phyloP scores from a whole-genome alignment of 306 rosid species.

The Vigna hirtella region DNA sequence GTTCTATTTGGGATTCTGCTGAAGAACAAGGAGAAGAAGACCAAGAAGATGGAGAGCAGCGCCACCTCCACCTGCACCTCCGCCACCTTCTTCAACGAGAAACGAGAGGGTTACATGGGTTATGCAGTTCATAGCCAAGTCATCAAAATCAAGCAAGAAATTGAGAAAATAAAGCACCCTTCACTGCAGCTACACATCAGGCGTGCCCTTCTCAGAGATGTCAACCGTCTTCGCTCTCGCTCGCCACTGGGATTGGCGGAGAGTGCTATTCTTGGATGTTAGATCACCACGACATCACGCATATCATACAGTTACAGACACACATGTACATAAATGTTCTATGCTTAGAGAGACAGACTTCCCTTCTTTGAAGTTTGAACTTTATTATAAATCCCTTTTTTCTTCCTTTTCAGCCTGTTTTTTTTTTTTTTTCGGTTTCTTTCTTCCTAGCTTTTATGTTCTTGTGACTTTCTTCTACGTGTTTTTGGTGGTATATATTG shows the following conservation, averaged over 20 bases:
- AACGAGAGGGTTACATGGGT: slow-evolving; percentile 29
- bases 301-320: neutral
- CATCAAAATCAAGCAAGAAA: slow-evolving; percentile 78
- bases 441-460: neutral
- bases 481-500: slow-evolving; percentile 12
- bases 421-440: neutral
- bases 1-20: neutral
- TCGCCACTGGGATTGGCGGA: slow-evolving; percentile 70
- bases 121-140: slow-evolving; percentile 80
- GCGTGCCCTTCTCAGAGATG: slow-evolving; percentile 51
- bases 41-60: slow-evolving; percentile 29
- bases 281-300: neutral
- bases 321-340: neutral
- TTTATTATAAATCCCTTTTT: neutral
- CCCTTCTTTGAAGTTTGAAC: neutral
- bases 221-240: slow-evolving; percentile 56
- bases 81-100: neutral
- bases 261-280: slow-evolving; percentile 43
- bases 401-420: neutral
- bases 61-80: neutral
- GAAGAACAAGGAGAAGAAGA: neutral
- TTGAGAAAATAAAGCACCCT: slow-evolving; percentile 70
- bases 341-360: neutral
- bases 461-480: slow-evolving; percentile 30
- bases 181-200: slow-evolving; percentile 65